phyloP scores from a whole-genome alignment of 768 basidiomycete genomes.

The Gyrodon lividus region DNA sequence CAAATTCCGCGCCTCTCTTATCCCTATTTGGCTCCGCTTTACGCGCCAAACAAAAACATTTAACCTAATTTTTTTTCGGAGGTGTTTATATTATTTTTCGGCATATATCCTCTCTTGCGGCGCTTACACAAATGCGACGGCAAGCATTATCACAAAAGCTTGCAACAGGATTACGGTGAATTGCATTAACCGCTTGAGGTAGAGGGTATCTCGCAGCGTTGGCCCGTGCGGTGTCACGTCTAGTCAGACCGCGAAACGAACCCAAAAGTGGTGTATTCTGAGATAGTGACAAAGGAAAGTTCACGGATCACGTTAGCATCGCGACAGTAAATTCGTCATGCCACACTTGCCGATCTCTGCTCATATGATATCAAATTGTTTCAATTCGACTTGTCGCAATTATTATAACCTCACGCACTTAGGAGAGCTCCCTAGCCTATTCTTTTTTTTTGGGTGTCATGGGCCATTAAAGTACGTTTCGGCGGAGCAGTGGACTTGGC shows the following conservation, averaged over 20 bases:
- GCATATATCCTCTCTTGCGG: conserved; percentile 7
- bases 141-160: neutral
- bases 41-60: conserved; percentile 37
- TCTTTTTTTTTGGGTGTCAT: no score
- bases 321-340: conserved; percentile 28
- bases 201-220: neutral
- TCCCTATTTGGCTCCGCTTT: conserved; percentile 42
- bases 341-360: conserved; percentile 33
- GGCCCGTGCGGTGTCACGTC: conserved; percentile 33
- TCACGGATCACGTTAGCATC: conserved; percentile 33
- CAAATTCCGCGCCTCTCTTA: conserved; percentile 39
- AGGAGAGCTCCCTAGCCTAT: no score
- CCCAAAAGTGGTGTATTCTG: conserved; percentile 12
- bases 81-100: conserved; percentile 2
- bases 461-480: no score
- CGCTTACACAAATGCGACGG: neutral
- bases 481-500: no score
- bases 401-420: no score
- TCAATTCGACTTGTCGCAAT: no score
- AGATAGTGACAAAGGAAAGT: conserved; percentile 13
- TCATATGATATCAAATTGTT: conserved; percentile 22
- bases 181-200: neutral
- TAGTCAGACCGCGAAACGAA: conserved; percentile 13
- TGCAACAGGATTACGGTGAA: neutral
- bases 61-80: conserved; percentile 31